Base-by-base conservation (phyloP, 805 yeast species). In the Starmerella kuoi region DNA sequence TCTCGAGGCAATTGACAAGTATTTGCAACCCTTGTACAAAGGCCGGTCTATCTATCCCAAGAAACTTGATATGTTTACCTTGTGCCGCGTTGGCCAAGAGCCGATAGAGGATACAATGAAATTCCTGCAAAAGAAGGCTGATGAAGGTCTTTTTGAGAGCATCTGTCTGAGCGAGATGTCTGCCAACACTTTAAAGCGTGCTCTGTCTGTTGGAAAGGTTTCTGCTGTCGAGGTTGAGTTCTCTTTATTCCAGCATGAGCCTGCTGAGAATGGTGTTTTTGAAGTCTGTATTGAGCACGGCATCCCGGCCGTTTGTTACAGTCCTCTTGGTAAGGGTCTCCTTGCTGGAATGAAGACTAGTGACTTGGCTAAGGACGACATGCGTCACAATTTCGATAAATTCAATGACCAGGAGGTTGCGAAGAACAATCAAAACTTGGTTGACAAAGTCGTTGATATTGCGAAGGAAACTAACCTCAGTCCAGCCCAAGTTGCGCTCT, bases 281-380 rank as follows among this genome's bases (percentile, higher is more conserved):
- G 72, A 68, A 3, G 68, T 71, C 4, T 73, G 79, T 49, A 68
- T 72, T 18, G 74, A 77, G 47, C 60, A 68, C 26, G 66, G 66
- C 14, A 71, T 86, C 42, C 79, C 91, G 12, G 65, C 83, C 24
- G 66, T 83, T 44, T 82, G 86, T 21, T 86, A 86, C 61, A 79
- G 94, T 24, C 95, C 95, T 24, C 66, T 86, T 42, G 79, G 86
- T 8, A 70, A 82, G 54, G 95, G 95, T 1, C 64, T 78, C 46
- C 67, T 86, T 41, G 77, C 88, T 3, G 94, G 91, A 43, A 48
- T 55, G 26, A 60, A 69, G 5, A 52, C 61, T 18, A 53, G 59
- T 0, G 77, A 73, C 41, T 54, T 79, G 28, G 72, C 76, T 12
- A 64, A 64, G 33, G 77, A 72, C 33, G 88, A 80, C 54, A 44